Conservation (phyloP, 176 grass and related monocot species). For the Poa pratensis region DNA sequence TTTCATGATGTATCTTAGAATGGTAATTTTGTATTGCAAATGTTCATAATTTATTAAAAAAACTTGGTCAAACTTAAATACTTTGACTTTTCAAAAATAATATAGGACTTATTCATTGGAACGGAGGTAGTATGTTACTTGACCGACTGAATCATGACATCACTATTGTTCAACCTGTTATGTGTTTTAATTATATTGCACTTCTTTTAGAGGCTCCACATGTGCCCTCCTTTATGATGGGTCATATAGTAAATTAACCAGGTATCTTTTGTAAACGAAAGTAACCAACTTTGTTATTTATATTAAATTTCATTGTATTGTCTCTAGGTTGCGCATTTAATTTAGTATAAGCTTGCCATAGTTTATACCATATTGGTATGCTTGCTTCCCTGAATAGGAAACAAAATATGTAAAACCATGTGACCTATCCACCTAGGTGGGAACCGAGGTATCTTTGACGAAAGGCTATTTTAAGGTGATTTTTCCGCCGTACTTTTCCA, state of each 20-base stretch:
- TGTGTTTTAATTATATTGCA: too few species aligned
- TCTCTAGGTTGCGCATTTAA: not conserved
- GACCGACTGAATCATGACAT: not conserved
- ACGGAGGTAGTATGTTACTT: not conserved
- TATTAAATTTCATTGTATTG: not conserved
- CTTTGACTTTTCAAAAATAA: too few species aligned
- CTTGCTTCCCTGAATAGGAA: not conserved
- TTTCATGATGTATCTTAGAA: too few species aligned
- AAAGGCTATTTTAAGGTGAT: not conserved
- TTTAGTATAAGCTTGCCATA: not conserved
- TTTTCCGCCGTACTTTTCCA: not conserved
- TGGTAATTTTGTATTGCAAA: too few species aligned
- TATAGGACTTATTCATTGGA: too few species aligned
- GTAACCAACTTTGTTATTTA: too few species aligned
- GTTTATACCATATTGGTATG: not conserved
- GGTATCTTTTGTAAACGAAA: too few species aligned
- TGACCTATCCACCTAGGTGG: not conserved
- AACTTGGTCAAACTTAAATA: too few species aligned
- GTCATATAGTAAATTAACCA: too few species aligned
- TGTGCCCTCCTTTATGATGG: too few species aligned
- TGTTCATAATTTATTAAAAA: too few species aligned
- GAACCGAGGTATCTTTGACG: not conserved
- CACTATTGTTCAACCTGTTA: not conserved
- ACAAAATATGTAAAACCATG: not conserved
- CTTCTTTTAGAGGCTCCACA: too few species aligned